These are phyloP conservation scores for Cutaneotrichosporon daszewskae DNA, from an alignment of 1,284 basidiomycete genomes.

Conservation along the genomic window DNA sequence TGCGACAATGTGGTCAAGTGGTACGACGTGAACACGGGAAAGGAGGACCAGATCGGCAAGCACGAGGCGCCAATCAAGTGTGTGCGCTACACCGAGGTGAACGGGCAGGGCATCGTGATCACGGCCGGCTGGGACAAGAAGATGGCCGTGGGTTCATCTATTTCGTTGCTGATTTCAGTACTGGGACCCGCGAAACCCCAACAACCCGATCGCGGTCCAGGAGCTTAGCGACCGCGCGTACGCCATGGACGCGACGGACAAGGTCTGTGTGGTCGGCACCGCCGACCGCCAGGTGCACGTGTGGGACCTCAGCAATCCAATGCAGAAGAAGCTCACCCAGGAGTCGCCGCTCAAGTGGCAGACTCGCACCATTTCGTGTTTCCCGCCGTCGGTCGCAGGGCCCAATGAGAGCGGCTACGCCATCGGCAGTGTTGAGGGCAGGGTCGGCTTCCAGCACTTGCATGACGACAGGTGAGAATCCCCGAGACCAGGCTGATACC, in stretches of 20 bases:
- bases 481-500: neutral
- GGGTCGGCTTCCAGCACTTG: slow-evolving; percentile 85
- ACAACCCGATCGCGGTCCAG: slow-evolving; percentile 69
- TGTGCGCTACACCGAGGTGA: slow-evolving; percentile 66
- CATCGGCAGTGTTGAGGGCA: slow-evolving; percentile 88
- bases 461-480: slow-evolving; percentile 28
- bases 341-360: slow-evolving; percentile 88
- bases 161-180: slow-evolving; percentile 55
- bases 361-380: slow-evolving; percentile 82
- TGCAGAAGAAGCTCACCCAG: slow-evolving; percentile 52
- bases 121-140: slow-evolving; percentile 92
- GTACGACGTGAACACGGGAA: slow-evolving; percentile 70
- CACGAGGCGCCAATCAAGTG: slow-evolving; percentile 77
- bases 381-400: slow-evolving; percentile 54
- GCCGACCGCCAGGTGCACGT: slow-evolving; percentile 71
- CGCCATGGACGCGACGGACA: slow-evolving; percentile 41
- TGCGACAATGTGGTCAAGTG: slow-evolving; percentile 77
- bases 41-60: slow-evolving; percentile 66
- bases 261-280: slow-evolving; percentile 81
- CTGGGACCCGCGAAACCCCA: slow-evolving; percentile 76
- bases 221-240: slow-evolving; percentile 85
- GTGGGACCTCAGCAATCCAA: slow-evolving; percentile 71
- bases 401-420: slow-evolving; percentile 72
- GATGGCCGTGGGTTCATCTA: slow-evolving; percentile 58
- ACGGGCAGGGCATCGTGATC: slow-evolving; percentile 55